Percentiles rank a stretch among this genome's conserved stretches.
phyloP scores from a whole-genome alignment of 2,329 filamentous ascomycete species.

The Cryphonectria radicalis region DNA sequence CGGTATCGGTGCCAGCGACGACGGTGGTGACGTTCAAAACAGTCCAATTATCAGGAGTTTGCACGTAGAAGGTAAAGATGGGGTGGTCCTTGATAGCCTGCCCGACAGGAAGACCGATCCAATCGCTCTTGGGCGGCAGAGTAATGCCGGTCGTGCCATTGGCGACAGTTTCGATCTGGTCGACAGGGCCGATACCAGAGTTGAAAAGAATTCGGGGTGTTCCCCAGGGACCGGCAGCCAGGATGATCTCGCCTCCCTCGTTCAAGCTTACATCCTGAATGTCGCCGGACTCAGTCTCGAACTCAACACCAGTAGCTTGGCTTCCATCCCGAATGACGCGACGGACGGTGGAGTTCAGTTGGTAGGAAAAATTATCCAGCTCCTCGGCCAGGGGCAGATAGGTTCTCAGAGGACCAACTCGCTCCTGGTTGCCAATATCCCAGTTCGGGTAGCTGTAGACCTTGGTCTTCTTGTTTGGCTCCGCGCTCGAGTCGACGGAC shows the following conservation, averaged over 20 bases:
- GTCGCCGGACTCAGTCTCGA: conserved; percentile 29
- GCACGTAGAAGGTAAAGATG: conserved; percentile 32
- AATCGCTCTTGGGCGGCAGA: conserved; percentile 23
- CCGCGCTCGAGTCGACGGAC: conserved; percentile 29
- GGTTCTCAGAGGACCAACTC: conserved; percentile 32
- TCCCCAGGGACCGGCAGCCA: conserved; percentile 33
- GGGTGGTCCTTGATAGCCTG: conserved; percentile 27
- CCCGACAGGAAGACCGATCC: conserved; percentile 26
- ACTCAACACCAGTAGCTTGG: conserved; percentile 33
- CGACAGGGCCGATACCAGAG: conserved; percentile 33
- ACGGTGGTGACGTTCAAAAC: conserved; percentile 29
- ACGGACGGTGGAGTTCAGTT: conserved; percentile 33
- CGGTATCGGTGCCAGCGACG: conserved; percentile 22
- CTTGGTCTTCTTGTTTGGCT: conserved; percentile 30
- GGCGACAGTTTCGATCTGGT: conserved; percentile 32
- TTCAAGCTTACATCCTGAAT: conserved; percentile 33
- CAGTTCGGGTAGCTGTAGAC: conserved; percentile 30
- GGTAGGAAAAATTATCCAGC: conserved; percentile 34
- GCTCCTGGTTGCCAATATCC: conserved; percentile 29
- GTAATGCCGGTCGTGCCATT: conserved; percentile 28
- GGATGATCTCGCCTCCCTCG: conserved; percentile 32
- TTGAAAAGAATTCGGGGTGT: conserved; percentile 30
- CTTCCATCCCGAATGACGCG: conserved; percentile 32
- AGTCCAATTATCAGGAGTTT: conserved; percentile 29
- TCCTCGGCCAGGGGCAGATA: conserved; percentile 33